Evolutionary conservation across 345 rosid species (phyloP), one percentile per base, ranked within the genome.

Genomic region (Rhizophora mangle): DNA sequence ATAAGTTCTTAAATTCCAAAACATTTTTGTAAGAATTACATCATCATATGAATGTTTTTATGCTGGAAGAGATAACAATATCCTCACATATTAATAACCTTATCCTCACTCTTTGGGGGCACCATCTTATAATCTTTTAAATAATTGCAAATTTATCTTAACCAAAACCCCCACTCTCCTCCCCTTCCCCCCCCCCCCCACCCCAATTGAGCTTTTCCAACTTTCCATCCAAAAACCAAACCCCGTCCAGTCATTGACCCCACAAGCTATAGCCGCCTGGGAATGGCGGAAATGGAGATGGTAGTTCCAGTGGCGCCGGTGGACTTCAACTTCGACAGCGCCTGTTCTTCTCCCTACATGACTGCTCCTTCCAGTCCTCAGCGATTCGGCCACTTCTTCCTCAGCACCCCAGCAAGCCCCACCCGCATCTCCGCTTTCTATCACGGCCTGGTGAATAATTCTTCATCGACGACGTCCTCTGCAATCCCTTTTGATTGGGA

Each of bases 361-460:
- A 90, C 98, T n/a, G 98, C 98, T 76, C 97, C 98, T 64, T 87
- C 96, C n/a, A 90, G 93, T 32, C 98, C 98, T 21, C 92, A 89
- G 20, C 76, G 84, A 49, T 87, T 93, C 37, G 94, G 88, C 53
- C 83, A 76, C 79, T 78, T 84, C 76, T 72, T 73, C 76, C 81
- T 79, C 32, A 87, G 89, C 49, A 90, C 93, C 20, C 95, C 96
- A 3, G 39, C 95, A 8, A 90, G 91, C 67, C 98, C 96, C 53
- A 63, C 87, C 51, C 83, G 86, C 11, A 27, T 76, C 6, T 65
- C 82, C 19, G 13, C 73, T 9, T 78, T 68, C 30, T 49, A 46
- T 57, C 66, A 60, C 9, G 78, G 64, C 24, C 79, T 34, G 82
- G 84, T 1, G 81, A 75, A 46, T 31, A 10, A 56, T 56, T 8